Percentiles rank a stretch among this genome's conserved stretches.
Conservation (phyloP, 2,329 filamentous ascomycete genomes). For the Ilyonectria sp. region DNA sequence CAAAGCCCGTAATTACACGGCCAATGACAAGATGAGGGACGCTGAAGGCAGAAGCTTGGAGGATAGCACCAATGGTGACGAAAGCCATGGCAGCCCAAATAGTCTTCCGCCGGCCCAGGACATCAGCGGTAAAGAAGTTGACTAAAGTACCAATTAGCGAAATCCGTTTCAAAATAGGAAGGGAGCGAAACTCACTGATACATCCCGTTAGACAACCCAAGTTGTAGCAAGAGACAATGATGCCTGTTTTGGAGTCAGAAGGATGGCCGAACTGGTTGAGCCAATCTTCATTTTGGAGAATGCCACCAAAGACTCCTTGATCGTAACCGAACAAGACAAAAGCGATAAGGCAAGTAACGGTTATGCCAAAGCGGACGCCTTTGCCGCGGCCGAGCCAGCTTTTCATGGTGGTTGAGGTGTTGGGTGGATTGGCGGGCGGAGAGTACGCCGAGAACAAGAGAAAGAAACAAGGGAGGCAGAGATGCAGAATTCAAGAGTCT, state of each 20-base stretch:
- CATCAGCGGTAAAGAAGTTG: slow-evolving; percentile 67
- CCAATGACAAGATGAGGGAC: slow-evolving; percentile 66
- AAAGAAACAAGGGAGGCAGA: background rate
- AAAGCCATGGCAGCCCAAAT: slow-evolving; percentile 68
- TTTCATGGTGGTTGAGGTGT: slow-evolving; percentile 31
- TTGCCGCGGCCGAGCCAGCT: slow-evolving; percentile 45
- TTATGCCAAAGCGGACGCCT: slow-evolving; percentile 40
- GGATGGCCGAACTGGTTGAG: slow-evolving; percentile 50
- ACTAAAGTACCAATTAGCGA: slow-evolving; percentile 33
- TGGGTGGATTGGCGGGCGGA: background rate
- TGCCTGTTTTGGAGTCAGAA: slow-evolving; percentile 46
- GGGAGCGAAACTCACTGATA: slow-evolving; percentile 62
- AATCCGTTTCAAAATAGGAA: background rate
- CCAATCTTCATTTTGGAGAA: slow-evolving; percentile 62
- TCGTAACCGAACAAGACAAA: slow-evolving; percentile 60
- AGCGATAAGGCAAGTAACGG: slow-evolving; percentile 43
- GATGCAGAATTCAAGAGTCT: background rate
- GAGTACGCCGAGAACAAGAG: background rate
- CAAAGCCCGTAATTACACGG: slow-evolving; percentile 65
- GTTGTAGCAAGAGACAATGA: slow-evolving; percentile 54
- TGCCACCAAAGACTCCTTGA: slow-evolving; percentile 64
- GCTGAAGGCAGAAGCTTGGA: slow-evolving; percentile 66
- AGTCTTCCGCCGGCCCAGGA: slow-evolving; percentile 64
- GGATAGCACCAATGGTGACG: slow-evolving; percentile 70
- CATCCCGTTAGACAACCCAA: slow-evolving; percentile 61